Percentiles rank a stretch among this genome's conserved stretches.
These are phyloP conservation scores for Chenopodium album DNA, from an alignment of 148 eudicot genomes.

Conservation along the genomic window DNA sequence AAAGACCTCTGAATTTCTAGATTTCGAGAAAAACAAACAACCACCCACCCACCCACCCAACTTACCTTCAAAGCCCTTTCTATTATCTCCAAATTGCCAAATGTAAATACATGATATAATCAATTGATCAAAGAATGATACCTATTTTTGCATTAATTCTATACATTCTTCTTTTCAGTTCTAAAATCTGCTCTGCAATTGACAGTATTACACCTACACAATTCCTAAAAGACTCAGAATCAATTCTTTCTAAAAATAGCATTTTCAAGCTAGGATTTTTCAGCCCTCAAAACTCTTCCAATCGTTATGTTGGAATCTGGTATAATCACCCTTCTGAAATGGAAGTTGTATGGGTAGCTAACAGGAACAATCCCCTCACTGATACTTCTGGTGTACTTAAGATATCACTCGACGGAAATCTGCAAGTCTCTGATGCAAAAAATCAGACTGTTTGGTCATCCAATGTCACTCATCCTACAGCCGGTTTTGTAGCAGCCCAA, in stretches of 20 bases:
- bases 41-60: no score
- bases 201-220: conserved; percentile 22
- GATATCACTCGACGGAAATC: conserved; percentile 23
- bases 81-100: not conserved
- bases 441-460: conserved; percentile 49
- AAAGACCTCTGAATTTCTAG: no score
- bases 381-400: conserved; percentile 20
- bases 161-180: not conserved
- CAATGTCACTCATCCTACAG: conserved; percentile 14
- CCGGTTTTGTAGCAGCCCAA: conserved; percentile 29
- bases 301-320: conserved; percentile 37
- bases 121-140: not conserved
- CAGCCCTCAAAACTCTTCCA: conserved; percentile 22
- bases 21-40: no score
- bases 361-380: conserved; percentile 27
- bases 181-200: conserved; percentile 15
- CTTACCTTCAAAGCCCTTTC: not conserved
- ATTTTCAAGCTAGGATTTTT: conserved; percentile 35
- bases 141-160: not conserved
- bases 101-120: not conserved
- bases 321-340: conserved; percentile 25
- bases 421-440: conserved; percentile 32
- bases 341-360: conserved; percentile 38
- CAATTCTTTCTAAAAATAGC: conserved; percentile 28
- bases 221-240: conserved; percentile 24